Percentiles rank a stretch among this genome's conserved stretches.
phyloP scores from a whole-genome alignment of 169 alveolate genomes.

The Neospora caninum region DNA sequence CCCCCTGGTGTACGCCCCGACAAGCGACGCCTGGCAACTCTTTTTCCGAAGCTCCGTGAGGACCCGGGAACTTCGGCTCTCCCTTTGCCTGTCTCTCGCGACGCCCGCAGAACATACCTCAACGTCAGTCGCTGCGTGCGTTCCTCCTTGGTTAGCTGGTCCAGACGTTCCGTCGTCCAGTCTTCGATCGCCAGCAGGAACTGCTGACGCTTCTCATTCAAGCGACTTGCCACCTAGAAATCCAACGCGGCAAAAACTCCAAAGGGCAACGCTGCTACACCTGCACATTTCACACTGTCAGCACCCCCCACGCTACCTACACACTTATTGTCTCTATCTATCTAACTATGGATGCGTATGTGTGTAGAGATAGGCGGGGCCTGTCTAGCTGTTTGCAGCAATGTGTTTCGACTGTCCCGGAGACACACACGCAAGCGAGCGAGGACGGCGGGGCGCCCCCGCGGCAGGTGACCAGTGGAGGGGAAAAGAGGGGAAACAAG shows the following conservation, averaged over 20 bases:
- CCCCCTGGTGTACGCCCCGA: too few species aligned
- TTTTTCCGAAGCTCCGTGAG: too few species aligned
- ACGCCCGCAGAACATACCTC: neutral
- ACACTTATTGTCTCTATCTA: neutral
- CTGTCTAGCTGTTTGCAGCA: too few species aligned
- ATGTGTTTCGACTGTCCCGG: too few species aligned
- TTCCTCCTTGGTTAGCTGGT: neutral
- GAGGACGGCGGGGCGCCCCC: neutral
- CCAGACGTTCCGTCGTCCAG: slow-evolving; percentile 17
- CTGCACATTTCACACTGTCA: neutral
- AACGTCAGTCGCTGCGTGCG: slow-evolving; percentile 2
- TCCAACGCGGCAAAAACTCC: neutral
- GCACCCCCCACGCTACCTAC: neutral
- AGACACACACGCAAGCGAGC: too few species aligned
- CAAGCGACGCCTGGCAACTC: too few species aligned
- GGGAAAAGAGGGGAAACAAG: neutral
- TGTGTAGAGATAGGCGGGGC: too few species aligned
- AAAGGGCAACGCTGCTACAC: neutral
- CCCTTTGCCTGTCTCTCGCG: too few species aligned
- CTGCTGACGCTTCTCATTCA: slow-evolving; percentile 13
- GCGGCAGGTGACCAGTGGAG: neutral
- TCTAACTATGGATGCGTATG: too few species aligned
- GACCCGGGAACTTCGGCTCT: too few species aligned
- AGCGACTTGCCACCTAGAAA: slow-evolving; percentile 3
- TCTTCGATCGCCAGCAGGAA: neutral